Evolutionary conservation across 371 early-diverging fungal species (phyloP).

Genomic region (Chytridiales sp.): DNA sequence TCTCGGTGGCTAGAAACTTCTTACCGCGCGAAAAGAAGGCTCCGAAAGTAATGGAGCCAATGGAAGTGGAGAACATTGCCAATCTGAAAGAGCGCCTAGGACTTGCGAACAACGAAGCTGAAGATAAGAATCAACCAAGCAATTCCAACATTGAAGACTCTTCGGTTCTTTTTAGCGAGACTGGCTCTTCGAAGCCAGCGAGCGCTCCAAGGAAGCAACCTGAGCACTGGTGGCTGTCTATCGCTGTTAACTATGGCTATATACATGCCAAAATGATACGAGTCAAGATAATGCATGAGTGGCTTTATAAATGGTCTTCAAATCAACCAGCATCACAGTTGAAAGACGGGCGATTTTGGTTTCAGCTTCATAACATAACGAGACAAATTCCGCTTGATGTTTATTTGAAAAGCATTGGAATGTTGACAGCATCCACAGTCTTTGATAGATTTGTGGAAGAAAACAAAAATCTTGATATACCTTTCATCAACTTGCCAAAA

Average conservation of each 20-base stretch:
- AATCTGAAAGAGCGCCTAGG: no score
- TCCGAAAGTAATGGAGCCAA: no score
- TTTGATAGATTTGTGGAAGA: conserved; percentile 31
- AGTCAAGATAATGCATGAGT: conserved; percentile 44
- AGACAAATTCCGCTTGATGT: conserved; percentile 38
- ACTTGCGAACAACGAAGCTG: no score
- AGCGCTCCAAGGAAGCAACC: not conserved
- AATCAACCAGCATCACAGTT: no score
- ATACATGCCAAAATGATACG: conserved; percentile 47
- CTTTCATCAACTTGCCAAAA: conserved; percentile 25
- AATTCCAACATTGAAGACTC: no score
- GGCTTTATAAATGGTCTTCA: conserved; percentile 33
- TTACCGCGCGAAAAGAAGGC: no score
- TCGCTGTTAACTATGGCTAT: conserved; percentile 49
- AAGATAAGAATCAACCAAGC: no score
- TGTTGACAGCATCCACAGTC: conserved; percentile 2
- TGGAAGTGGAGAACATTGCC: no score
- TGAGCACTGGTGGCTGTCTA: conserved; percentile 3
- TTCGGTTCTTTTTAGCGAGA: no score
- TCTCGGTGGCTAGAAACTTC: not conserved
- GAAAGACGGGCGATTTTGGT: conserved; percentile 20
- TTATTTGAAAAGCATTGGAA: conserved; percentile 38
- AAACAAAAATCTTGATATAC: conserved; percentile 6
- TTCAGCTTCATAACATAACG: conserved; percentile 17
- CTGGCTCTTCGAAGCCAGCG: no score